Conservation (phyloP, 2,329 filamentous ascomycete genomes). For the Alternaria sp. region DNA sequence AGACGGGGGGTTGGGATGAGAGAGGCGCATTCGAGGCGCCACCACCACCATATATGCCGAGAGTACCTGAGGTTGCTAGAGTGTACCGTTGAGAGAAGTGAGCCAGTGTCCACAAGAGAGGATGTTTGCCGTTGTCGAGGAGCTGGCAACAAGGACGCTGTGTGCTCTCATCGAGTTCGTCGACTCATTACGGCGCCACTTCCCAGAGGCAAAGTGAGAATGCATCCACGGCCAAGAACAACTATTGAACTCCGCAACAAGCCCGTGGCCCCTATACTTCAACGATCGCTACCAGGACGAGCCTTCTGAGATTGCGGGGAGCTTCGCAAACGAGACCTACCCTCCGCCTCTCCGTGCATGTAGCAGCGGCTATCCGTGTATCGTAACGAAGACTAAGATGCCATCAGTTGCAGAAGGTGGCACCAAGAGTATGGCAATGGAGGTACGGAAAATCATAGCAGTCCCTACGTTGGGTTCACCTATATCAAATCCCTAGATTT, state of each 20-base stretch:
- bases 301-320: background rate
- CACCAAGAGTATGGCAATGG: background rate
- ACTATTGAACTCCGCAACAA: background rate
- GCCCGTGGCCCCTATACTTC: background rate
- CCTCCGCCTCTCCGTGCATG: background rate
- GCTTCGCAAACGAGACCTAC: background rate
- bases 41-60: conserved; percentile 26
- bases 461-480: background rate
- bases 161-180: background rate
- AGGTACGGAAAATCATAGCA: background rate
- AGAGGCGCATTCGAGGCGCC: conserved; percentile 9
- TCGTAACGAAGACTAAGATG: background rate
- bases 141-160: background rate
- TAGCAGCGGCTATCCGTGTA: background rate
- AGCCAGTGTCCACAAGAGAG: background rate
- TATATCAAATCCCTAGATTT: background rate
- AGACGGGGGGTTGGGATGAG: background rate
- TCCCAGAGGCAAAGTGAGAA: background rate
- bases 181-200: background rate
- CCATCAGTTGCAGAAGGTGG: background rate
- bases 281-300: background rate
- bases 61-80: conserved; percentile 20
- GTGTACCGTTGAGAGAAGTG: conserved; percentile 4
- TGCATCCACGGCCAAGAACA: background rate
- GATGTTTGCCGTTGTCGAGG: background rate